phyloP scores from a whole-genome alignment of 495 filamentous ascomycete genomes.

The Hypoxylon fragiforme region DNA sequence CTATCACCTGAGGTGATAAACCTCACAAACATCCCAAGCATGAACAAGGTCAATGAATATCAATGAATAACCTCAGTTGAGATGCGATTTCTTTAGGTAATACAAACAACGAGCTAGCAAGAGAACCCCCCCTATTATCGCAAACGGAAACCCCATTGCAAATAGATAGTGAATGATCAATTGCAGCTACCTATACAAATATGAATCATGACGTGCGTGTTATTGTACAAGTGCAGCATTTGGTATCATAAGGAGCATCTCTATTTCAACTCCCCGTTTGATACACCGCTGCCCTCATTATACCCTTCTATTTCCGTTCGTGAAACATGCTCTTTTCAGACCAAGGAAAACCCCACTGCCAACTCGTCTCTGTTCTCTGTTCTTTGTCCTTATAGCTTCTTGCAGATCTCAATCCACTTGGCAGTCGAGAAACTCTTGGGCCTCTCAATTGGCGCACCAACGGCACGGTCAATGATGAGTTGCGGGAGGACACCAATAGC shows the following conservation, averaged over 20 bases:
- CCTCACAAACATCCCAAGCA: too few species aligned
- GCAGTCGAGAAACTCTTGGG: slow-evolving; percentile 98
- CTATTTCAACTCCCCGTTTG: slow-evolving; percentile 36
- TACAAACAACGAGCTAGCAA: too few species aligned
- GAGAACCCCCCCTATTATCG: too few species aligned
- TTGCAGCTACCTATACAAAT: slow-evolving; percentile 31
- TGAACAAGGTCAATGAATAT: too few species aligned
- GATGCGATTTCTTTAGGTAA: too few species aligned
- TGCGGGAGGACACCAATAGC: slow-evolving; percentile 97
- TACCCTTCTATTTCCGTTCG: slow-evolving; percentile 40
- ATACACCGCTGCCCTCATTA: slow-evolving; percentile 34
- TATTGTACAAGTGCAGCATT: slow-evolving; percentile 43
- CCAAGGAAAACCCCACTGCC: slow-evolving; percentile 35
- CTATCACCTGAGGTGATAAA: too few species aligned
- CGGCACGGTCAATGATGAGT: slow-evolving; percentile 98
- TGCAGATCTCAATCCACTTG: slow-evolving; percentile 89
- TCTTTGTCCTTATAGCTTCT: slow-evolving; percentile 68
- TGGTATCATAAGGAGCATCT: slow-evolving; percentile 40
- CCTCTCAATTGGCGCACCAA: slow-evolving; percentile 80
- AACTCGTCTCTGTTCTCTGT: slow-evolving; percentile 12
- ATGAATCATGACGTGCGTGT: slow-evolving; percentile 32
- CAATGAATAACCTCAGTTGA: too few species aligned
- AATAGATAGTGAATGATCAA: slow-evolving; percentile 14
- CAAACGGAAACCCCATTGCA: too few species aligned
- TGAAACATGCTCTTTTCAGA: slow-evolving; percentile 41